Evolutionary conservation across 2,329 filamentous ascomycete species (phyloP).

Genomic region (Zasmidium citrigriseum): DNA sequence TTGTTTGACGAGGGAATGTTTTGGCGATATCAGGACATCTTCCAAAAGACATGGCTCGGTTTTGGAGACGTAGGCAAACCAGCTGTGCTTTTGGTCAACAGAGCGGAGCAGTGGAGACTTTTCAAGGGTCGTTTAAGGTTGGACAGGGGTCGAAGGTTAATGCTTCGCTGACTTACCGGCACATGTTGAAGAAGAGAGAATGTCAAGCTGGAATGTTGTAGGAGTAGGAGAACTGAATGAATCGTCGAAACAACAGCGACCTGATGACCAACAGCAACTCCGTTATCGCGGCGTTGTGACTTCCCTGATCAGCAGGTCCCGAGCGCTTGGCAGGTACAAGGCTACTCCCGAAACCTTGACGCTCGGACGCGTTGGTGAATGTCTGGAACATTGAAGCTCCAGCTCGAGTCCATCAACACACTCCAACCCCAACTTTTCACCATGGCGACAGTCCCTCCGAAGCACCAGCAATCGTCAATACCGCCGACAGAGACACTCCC

Average conservation of each 20-base stretch:
- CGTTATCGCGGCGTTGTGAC: background rate
- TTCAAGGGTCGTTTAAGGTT: too few relatives aligned
- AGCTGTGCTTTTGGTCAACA: conserved; percentile 44
- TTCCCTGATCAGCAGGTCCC: background rate
- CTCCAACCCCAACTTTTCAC: background rate
- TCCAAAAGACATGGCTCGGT: conserved; percentile 56
- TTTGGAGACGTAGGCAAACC: conserved; percentile 58
- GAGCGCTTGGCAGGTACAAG: background rate
- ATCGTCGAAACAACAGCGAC: too few relatives aligned
- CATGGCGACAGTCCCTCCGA: conserved; percentile 33
- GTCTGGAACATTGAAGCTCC: background rate
- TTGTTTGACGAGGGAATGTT: conserved; percentile 48
- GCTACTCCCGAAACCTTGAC: background rate
- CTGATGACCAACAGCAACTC: too few relatives aligned
- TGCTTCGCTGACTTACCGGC: conserved; percentile 28
- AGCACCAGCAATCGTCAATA: conserved; percentile 26
- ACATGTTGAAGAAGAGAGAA: too few relatives aligned
- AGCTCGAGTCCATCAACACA: background rate
- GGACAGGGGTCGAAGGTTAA: too few relatives aligned
- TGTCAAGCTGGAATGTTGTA: background rate
- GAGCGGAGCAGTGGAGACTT: too few relatives aligned
- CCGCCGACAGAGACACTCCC: conserved; percentile 45
- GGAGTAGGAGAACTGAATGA: background rate
- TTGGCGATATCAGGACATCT: conserved; percentile 53
- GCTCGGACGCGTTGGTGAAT: conserved; percentile 5